A percentile compares a stretch with the other conserved stretches of the same genome.
Evolutionary conservation across 2,329 filamentous ascomycete genomes (phyloP).

Genomic region (Zelopaecilomyces penicillatus): DNA sequence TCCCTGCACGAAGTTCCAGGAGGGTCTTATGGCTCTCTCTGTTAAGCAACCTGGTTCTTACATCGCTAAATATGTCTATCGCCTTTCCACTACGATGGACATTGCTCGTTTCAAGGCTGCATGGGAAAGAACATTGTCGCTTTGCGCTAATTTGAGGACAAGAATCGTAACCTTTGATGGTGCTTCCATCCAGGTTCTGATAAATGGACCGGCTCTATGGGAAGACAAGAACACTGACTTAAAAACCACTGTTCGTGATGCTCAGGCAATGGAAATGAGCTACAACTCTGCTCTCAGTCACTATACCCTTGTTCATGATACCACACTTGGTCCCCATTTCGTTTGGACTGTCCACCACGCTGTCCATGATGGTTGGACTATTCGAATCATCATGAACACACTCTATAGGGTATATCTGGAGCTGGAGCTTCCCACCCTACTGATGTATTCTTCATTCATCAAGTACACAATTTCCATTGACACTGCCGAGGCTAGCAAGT

Average conservation of each 20-base stretch:
- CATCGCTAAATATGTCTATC: neutral
- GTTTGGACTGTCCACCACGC: conserved; percentile 20
- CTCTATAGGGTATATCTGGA: conserved; percentile 7
- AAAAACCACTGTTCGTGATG: no score
- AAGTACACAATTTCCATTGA: neutral
- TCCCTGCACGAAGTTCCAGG: neutral
- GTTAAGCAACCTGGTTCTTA: neutral
- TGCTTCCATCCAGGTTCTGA: no score
- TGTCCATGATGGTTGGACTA: conserved; percentile 21
- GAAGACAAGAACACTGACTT: no score
- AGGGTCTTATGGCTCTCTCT: neutral
- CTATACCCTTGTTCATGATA: neutral
- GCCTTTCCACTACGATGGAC: neutral
- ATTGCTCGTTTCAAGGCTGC: neutral
- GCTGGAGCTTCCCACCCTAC: neutral
- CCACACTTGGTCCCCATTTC: no score
- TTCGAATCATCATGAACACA: conserved; percentile 11
- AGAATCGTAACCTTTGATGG: no score
- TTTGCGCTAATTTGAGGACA: no score
- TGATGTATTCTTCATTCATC: conserved; percentile 3
- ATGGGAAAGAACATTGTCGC: neutral
- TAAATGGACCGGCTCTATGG: no score
- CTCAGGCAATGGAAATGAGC: no score
- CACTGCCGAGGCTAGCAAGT: neutral
- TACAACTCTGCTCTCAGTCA: no score